Evolutionary conservation across 1,139 yeast species (phyloP).

Genomic region (Taphrina flavorubra): DNA sequence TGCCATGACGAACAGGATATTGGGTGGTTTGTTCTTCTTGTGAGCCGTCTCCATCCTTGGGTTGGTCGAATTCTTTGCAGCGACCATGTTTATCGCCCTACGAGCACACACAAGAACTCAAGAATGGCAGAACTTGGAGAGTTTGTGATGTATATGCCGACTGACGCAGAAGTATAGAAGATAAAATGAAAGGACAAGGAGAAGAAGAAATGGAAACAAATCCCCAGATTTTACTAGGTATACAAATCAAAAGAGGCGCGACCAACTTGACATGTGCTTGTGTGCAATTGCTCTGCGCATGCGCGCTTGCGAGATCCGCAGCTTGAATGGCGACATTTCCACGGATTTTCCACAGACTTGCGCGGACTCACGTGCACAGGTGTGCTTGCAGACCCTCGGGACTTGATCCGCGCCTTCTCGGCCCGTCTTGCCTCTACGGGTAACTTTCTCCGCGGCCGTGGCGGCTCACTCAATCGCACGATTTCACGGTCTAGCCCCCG

Average conservation of each 20-base stretch:
- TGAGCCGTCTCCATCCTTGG: not conserved
- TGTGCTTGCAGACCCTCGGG: too few species aligned
- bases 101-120: too few species aligned
- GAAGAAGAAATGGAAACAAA: not conserved
- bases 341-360: too few species aligned
- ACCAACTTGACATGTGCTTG: not conserved
- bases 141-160: not conserved
- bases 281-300: not conserved
- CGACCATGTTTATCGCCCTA: slow-evolving; percentile 7
- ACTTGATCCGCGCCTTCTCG: too few species aligned
- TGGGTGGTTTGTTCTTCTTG: slow-evolving; percentile 29
- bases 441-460: too few species aligned
- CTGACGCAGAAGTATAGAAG: not conserved
- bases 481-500: too few species aligned
- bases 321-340: slow-evolving; percentile 2
- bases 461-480: not conserved
- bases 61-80: slow-evolving; percentile 2
- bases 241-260: not conserved
- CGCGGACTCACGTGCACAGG: too few species aligned
- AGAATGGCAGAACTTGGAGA: too few species aligned
- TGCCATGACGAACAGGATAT: slow-evolving; percentile 40
- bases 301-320: slow-evolving; percentile 3
- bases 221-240: slow-evolving; percentile 1
- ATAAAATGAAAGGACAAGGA: not conserved
- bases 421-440: too few species aligned